Evolutionary conservation across 495 filamentous ascomycete genomes (phyloP).

Genomic region (Podospora sp.): DNA sequence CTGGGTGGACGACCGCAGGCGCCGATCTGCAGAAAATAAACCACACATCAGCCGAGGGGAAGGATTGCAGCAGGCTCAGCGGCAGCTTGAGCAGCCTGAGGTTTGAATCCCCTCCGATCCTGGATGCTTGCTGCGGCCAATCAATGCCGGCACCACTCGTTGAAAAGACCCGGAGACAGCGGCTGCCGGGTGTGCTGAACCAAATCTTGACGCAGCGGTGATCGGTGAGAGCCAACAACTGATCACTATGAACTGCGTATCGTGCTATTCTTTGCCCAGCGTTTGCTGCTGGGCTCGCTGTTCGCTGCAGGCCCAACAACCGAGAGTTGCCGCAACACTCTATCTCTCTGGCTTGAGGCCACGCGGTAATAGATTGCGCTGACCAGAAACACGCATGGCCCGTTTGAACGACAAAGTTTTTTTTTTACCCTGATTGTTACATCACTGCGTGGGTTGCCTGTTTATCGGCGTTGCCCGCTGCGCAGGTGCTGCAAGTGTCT

Average conservation of each 20-base stretch:
- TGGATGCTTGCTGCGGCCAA: slow-evolving; percentile 12
- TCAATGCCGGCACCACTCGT: slow-evolving; percentile 14
- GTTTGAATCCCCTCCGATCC: slow-evolving; percentile 13
- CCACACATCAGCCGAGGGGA: slow-evolving; percentile 23
- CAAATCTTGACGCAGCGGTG: background rate
- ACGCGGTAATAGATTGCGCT: background rate
- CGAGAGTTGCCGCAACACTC: background rate
- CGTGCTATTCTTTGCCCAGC: background rate
- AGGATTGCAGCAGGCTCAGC: slow-evolving; percentile 4
- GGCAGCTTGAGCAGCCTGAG: slow-evolving; percentile 11
- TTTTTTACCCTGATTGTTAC: background rate
- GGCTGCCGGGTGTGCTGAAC: background rate
- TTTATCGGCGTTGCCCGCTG: background rate
- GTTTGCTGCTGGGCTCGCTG: background rate
- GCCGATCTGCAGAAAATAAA: slow-evolving; percentile 17
- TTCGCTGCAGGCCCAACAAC: background rate
- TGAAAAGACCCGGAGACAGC: background rate
- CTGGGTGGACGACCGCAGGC: slow-evolving; percentile 2
- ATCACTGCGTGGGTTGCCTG: background rate
- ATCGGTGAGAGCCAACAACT: background rate
- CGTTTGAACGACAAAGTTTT: background rate
- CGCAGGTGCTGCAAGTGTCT: background rate
- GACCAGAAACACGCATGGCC: background rate
- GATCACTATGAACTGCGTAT: too few species aligned
- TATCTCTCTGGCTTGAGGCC: background rate